Base-by-base conservation (phyloP, 106 monocot species). In the Allium fistulosum region DNA sequence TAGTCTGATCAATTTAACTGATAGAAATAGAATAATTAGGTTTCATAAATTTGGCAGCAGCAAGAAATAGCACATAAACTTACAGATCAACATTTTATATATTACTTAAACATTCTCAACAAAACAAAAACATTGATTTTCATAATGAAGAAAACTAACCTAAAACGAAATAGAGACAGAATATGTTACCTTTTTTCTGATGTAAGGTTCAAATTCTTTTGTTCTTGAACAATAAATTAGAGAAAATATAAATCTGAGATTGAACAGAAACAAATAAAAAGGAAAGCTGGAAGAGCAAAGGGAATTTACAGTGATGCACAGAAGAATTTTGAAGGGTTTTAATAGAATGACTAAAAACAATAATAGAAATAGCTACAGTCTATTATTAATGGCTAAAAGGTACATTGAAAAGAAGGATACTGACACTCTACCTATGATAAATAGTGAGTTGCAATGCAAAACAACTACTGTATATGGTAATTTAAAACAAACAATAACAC, bases 341-440 rank as follows among this genome's bases (percentile, higher is more conserved):
- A 17, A 49, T 17, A 37, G 3, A 52, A 51, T 65, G 5, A 11
- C 52, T 68, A 26, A 48, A 27, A 65, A 27, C 52, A 66, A 66
- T 61, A 18, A 63, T 53, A 70, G 60, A 59, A 57, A 75, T 55
- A 51, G 71, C 28, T 55, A 49, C 65, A 28, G 63, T 63, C 72
- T 76, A 57, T 58, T 68, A 72, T 81, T 68, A 76, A 76, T 72
- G 70, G 46, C 64, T 37, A 37, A 37, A 37, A 76, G 76, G 77
- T 76, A 81, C 81, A 81, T 61, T 76, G 26, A 62, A 81, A 76
- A 76, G 67, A 57, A 51, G 71, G 76, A 76, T 61, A 50, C 66
- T 72, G 76, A 81, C 76, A 76, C 68, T 81, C 68, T 63, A 81
- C 67, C 63, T 72, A 62, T 59, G 62, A 68, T 56, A 69, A 37